A percentile compares a stretch with the other conserved stretches of the same genome.
Evolutionary conservation across 2,329 filamentous ascomycete species (phyloP).

Genomic region (Hymenoscyphus linearis): DNA sequence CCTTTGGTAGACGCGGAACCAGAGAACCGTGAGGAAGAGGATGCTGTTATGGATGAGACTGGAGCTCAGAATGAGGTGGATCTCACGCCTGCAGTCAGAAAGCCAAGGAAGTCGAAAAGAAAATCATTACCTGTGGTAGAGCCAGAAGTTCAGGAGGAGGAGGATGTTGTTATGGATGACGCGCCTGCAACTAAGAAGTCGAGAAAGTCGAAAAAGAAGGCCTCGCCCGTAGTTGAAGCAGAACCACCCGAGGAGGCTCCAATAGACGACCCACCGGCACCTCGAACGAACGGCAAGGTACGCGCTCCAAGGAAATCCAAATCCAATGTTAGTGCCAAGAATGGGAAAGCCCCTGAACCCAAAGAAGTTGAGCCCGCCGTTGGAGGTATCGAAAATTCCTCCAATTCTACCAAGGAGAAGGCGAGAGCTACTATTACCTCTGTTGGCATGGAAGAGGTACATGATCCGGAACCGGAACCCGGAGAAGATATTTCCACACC

Average conservation of each 20-base stretch:
- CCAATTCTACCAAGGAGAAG: background rate
- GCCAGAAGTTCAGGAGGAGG: too few relatives aligned
- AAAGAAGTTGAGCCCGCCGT: background rate
- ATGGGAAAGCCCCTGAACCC: background rate
- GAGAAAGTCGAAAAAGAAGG: background rate
- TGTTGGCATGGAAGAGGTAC: background rate
- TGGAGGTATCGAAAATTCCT: background rate
- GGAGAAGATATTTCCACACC: conserved; percentile 2
- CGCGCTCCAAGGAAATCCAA: background rate
- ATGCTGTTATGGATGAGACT: too few relatives aligned
- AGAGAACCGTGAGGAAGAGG: background rate
- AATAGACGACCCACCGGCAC: background rate
- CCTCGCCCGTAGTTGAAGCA: background rate
- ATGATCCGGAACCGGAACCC: background rate
- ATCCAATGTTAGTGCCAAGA: background rate
- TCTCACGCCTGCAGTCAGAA: too few relatives aligned
- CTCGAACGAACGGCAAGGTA: background rate
- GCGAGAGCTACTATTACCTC: background rate
- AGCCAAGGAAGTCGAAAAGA: too few relatives aligned
- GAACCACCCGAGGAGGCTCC: background rate
- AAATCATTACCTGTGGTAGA: too few relatives aligned
- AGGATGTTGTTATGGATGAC: background rate
- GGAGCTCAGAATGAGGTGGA: too few relatives aligned
- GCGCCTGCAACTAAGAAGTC: background rate
- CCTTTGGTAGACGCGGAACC: background rate